These are phyloP conservation scores for Oryza australiensis DNA, from an alignment of 176 grass and related monocot genomes.

Conservation along the genomic window DNA sequence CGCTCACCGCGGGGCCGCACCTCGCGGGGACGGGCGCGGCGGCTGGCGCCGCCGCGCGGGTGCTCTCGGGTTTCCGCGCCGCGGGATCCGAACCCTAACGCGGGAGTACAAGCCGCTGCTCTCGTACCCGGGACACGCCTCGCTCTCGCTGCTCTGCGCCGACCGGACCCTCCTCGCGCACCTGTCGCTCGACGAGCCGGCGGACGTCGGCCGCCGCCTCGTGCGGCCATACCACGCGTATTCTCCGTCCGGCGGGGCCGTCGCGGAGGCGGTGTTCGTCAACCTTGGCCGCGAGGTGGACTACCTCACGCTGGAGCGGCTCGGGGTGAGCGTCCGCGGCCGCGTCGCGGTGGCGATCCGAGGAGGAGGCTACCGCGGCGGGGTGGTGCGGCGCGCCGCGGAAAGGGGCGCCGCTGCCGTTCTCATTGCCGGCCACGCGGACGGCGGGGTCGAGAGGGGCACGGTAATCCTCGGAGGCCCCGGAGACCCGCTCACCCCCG, in stretches of 20 bases:
- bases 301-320: slow-evolving; percentile 47
- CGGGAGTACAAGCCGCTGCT: slow-evolving; percentile 67
- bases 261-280: slow-evolving; percentile 74
- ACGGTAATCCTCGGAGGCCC: slow-evolving; percentile 64
- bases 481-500: slow-evolving; percentile 83
- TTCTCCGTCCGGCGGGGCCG: slow-evolving; percentile 54
- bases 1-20: slow-evolving; percentile 75
- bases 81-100: slow-evolving; percentile 54
- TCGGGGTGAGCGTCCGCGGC: slow-evolving; percentile 53
- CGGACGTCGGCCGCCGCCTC: slow-evolving; percentile 41
- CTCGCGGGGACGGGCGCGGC: slow-evolving; percentile 64
- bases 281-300: slow-evolving; percentile 85
- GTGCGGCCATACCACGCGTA: slow-evolving; percentile 86
- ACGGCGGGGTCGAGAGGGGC: slow-evolving; percentile 89
- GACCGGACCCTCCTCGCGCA: slow-evolving; percentile 38
- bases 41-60: slow-evolving; percentile 30
- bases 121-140: slow-evolving; percentile 66
- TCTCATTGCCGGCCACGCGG: slow-evolving; percentile 51
- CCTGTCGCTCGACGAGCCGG: slow-evolving; percentile 66
- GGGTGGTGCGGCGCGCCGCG: slow-evolving; percentile 64
- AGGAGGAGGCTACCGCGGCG: slow-evolving; percentile 68
- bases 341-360: slow-evolving; percentile 55
- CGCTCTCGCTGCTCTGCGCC: slow-evolving; percentile 63
- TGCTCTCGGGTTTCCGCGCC: slow-evolving; percentile 46
- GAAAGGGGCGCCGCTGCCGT: slow-evolving; percentile 65